A percentile compares a stretch with the other conserved stretches of the same genome.
Evolutionary conservation across 1,284 basidiomycete species (phyloP).

Genomic region (Sanghuangporus weigelae): DNA sequence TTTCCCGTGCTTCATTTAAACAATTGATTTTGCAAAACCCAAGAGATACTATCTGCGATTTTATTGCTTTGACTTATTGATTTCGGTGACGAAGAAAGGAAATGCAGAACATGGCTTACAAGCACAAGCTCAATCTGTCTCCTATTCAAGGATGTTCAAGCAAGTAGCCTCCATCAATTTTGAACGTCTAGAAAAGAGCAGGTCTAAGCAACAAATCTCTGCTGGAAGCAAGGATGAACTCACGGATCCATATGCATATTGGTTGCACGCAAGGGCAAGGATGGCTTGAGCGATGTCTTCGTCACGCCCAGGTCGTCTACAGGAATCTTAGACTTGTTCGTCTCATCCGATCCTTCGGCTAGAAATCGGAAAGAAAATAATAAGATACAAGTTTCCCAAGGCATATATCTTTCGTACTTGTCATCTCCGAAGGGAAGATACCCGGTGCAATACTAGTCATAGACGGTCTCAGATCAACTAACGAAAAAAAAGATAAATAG

Average conservation of each 20-base stretch:
- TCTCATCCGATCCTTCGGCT: slow-evolving; percentile 29
- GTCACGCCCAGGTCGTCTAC: slow-evolving; percentile 29
- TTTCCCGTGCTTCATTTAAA: too few species aligned
- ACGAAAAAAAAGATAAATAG: neutral
- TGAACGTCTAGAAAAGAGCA: slow-evolving; percentile 21
- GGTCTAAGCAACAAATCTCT: neutral
- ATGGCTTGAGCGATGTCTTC: slow-evolving; percentile 35
- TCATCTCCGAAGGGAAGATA: slow-evolving; percentile 36
- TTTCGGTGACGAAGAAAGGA: too few species aligned
- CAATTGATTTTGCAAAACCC: too few species aligned
- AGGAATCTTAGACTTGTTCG: slow-evolving; percentile 32
- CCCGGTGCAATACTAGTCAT: slow-evolving; percentile 31
- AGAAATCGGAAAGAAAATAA: neutral
- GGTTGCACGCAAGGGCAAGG: slow-evolving; percentile 30
- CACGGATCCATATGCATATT: slow-evolving; percentile 29
- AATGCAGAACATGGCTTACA: neutral
- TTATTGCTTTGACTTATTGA: too few species aligned
- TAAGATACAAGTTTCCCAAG: neutral
- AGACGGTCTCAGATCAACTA: neutral
- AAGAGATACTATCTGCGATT: too few species aligned
- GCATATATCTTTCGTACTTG: slow-evolving; percentile 22
- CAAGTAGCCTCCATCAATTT: slow-evolving; percentile 31
- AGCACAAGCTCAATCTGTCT: too few species aligned
- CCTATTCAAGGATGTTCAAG: slow-evolving; percentile 28
- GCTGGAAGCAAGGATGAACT: neutral